Conservation (phyloP, 1,284 basidiomycete genomes). For the Heliocybe sulcata region DNA sequence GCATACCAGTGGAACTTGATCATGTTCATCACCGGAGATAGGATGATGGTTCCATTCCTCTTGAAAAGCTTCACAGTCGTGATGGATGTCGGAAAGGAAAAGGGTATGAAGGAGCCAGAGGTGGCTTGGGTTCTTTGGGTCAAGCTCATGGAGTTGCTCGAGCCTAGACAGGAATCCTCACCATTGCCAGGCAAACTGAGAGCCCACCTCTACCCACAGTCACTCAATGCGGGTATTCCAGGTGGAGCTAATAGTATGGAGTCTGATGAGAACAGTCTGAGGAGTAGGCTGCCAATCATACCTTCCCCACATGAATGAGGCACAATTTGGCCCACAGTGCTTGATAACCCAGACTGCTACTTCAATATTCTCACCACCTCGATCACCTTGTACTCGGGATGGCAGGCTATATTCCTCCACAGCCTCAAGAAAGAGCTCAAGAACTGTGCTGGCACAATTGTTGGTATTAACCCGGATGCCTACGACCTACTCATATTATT, state of each 20-base stretch:
- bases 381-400: constrained; percentile 18
- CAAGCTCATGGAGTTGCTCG: constrained; percentile 25
- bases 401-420: constrained; percentile 14
- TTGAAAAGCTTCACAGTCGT: constrained; percentile 27
- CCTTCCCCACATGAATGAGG: constrained; percentile 23
- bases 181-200: constrained; percentile 27
- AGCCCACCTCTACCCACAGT: constrained; percentile 33
- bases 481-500: constrained; percentile 18
- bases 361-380: constrained; percentile 21
- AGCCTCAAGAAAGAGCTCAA: constrained; percentile 21
- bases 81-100: constrained; percentile 30
- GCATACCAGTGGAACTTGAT: constrained; percentile 21
- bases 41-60: constrained; percentile 32
- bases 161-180: constrained; percentile 30
- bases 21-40: constrained; percentile 18
- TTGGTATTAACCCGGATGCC: constrained; percentile 28
- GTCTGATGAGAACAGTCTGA: background rate
- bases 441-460: constrained; percentile 30
- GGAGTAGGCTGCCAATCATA: constrained; percentile 8
- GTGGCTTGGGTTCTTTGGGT: constrained; percentile 22
- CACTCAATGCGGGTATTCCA: constrained; percentile 23
- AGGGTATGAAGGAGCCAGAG: constrained; percentile 36
- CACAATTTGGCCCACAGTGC: constrained; percentile 14
- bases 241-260: constrained; percentile 14
- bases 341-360: constrained; percentile 17